phyloP scores from a whole-genome alignment of 2,329 filamentous ascomycete genomes.

The Chrysosporium keratinophilum region DNA sequence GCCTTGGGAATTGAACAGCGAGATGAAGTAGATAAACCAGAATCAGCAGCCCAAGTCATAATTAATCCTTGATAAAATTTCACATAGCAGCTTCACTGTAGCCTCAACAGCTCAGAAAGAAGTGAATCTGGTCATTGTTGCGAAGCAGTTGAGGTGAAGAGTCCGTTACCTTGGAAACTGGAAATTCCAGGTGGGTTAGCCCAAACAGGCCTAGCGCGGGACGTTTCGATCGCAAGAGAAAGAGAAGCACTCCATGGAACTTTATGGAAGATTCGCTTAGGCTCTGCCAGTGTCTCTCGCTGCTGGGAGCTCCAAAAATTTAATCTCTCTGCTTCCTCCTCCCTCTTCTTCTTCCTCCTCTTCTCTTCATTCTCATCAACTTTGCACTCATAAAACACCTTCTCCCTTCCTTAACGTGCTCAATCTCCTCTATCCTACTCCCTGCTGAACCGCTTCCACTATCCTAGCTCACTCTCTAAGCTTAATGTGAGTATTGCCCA shows the following conservation, averaged over 20 bases:
- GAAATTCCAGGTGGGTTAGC: neutral
- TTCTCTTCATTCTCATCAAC: conserved; percentile 17
- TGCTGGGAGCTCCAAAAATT: conserved; percentile 12
- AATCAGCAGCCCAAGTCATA: too few species aligned
- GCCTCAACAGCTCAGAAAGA: too few species aligned
- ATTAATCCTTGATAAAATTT: too few species aligned
- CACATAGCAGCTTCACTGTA: too few species aligned
- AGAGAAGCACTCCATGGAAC: conserved; percentile 16
- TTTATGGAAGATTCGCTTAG: conserved; percentile 20
- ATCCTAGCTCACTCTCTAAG: conserved; percentile 3
- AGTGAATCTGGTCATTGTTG: neutral
- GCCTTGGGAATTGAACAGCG: too few species aligned
- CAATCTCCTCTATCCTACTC: conserved; percentile 12
- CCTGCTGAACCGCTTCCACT: conserved; percentile 6
- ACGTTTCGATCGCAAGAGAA: conserved; percentile 1
- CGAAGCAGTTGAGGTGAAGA: neutral
- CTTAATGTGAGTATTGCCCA: conserved; percentile 8
- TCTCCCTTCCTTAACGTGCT: conserved; percentile 13
- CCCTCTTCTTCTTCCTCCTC: conserved; percentile 16
- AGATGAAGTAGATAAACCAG: too few species aligned
- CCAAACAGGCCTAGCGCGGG: conserved; percentile 6
- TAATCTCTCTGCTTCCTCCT: conserved; percentile 13
- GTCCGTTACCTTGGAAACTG: conserved; percentile 10
- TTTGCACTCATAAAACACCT: conserved; percentile 18
- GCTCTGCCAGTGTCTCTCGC: conserved; percentile 9